A percentile compares a stretch with the other conserved stretches of the same genome.
These are phyloP conservation scores for Mycothermus thermophilus DNA, from an alignment of 495 filamentous ascomycete species.

Conservation along the genomic window DNA sequence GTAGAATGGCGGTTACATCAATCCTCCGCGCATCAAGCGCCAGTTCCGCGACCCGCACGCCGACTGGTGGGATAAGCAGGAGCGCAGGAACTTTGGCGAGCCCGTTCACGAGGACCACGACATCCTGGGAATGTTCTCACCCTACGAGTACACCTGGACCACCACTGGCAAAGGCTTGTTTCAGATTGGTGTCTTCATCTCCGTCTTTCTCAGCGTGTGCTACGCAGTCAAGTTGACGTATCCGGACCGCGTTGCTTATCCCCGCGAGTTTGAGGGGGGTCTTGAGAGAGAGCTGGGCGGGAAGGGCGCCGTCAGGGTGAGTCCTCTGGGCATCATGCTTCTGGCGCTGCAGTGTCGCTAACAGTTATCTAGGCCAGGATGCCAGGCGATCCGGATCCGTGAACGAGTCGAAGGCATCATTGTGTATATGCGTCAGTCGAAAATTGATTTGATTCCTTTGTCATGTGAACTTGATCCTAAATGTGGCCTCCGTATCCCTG, in stretches of 20 bases:
- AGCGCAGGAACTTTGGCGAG: slow-evolving; percentile 90
- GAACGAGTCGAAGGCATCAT: not conserved
- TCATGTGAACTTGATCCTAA: too few species aligned
- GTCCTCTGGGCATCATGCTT: too few species aligned
- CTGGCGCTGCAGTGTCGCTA: too few species aligned
- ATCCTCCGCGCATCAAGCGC: slow-evolving; percentile 72
- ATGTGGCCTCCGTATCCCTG: too few species aligned
- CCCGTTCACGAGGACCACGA: slow-evolving; percentile 96
- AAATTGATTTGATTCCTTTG: too few species aligned
- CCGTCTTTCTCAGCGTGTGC: slow-evolving; percentile 51
- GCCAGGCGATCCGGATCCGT: slow-evolving; percentile 31
- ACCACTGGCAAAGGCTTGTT: slow-evolving; percentile 54
- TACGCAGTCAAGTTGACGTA: slow-evolving; percentile 59
- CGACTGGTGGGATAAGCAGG: slow-evolving; percentile 96
- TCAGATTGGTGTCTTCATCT: slow-evolving; percentile 63
- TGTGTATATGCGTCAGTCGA: slow-evolving; percentile 12
- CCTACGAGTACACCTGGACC: slow-evolving; percentile 80
- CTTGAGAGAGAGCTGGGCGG: slow-evolving; percentile 81
- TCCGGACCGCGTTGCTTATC: slow-evolving; percentile 70
- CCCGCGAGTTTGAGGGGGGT: slow-evolving; percentile 69
- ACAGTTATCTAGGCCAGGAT: slow-evolving; percentile 33
- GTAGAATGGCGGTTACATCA: slow-evolving; percentile 87
- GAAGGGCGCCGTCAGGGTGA: slow-evolving; percentile 32
- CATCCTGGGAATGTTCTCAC: slow-evolving; percentile 78
- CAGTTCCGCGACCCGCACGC: slow-evolving; percentile 82